A percentile compares a stretch with the other conserved stretches of the same genome.
phyloP scores from a whole-genome alignment of 176 grass and related monocot species.

The Stipa capillata region DNA sequence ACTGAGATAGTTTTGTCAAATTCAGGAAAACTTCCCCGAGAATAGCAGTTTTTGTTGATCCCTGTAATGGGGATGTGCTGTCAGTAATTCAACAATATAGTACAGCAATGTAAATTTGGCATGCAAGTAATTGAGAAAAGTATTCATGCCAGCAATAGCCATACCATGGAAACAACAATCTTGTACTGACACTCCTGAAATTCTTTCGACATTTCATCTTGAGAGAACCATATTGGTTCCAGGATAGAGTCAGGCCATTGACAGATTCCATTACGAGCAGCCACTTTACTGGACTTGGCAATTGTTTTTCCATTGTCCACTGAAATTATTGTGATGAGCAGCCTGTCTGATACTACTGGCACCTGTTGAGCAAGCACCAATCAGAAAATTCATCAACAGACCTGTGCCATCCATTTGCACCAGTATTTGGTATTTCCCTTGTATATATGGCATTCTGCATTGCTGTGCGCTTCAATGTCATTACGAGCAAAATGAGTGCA shows the following conservation, averaged over 20 bases:
- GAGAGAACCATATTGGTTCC: slow-evolving; percentile 70
- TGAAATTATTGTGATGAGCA: slow-evolving; percentile 63
- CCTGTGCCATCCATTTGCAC: neutral
- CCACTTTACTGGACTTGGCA: slow-evolving; percentile 71
- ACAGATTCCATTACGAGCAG: slow-evolving; percentile 59
- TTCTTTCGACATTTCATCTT: slow-evolving; percentile 61
- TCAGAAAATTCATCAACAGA: slow-evolving; percentile 2
- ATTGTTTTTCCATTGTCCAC: slow-evolving; percentile 67
- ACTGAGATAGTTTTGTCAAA: slow-evolving; percentile 58
- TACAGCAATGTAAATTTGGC: slow-evolving; percentile 10
- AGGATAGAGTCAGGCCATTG: slow-evolving; percentile 65
- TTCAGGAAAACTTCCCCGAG: slow-evolving; percentile 70
- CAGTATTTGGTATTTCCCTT: neutral
- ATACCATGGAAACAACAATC: slow-evolving; percentile 85
- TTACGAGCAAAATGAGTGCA: neutral
- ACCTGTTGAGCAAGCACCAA: slow-evolving; percentile 45
- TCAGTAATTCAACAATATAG: neutral
- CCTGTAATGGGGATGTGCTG: slow-evolving; percentile 36
- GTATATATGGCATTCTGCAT: neutral
- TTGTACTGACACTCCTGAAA: slow-evolving; percentile 69
- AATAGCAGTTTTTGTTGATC: slow-evolving; percentile 58
- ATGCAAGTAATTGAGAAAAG: slow-evolving; percentile 7
- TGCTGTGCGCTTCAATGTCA: neutral
- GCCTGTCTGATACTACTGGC: slow-evolving; percentile 85
- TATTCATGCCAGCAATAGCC: slow-evolving; percentile 1